A percentile compares a stretch with the other conserved stretches of the same genome.
Evolutionary conservation across 805 yeast species (phyloP).

Genomic region (Yamadazyma tumulicola): DNA sequence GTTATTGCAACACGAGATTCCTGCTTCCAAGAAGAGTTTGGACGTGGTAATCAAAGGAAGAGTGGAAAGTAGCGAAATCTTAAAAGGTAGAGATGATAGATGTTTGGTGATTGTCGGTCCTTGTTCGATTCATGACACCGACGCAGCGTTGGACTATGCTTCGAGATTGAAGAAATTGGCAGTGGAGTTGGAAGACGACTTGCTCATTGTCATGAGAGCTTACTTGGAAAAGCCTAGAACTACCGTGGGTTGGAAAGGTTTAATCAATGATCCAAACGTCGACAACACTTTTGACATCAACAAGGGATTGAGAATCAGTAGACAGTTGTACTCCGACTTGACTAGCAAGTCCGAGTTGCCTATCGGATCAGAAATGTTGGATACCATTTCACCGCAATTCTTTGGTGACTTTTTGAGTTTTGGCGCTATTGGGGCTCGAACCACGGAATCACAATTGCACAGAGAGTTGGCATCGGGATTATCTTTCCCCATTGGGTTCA

Average conservation of each 20-base stretch:
- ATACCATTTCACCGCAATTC: slow-evolving; percentile 95
- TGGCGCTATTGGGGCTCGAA: slow-evolving; percentile 99
- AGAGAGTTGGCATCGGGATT: slow-evolving; percentile 96
- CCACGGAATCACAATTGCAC: slow-evolving; percentile 97
- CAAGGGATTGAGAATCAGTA: slow-evolving; percentile 85
- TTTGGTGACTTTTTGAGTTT: slow-evolving; percentile 84
- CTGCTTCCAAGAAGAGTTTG: slow-evolving; percentile 57
- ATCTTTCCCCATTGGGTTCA: slow-evolving; percentile 98
- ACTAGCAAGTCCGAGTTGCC: slow-evolving; percentile 68
- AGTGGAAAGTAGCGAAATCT: slow-evolving; percentile 65
- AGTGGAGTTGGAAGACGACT: slow-evolving; percentile 69
- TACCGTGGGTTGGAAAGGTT: slow-evolving; percentile 98
- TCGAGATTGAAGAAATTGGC: slow-evolving; percentile 60
- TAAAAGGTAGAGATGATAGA: slow-evolving; percentile 83
- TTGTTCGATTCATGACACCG: slow-evolving; percentile 92
- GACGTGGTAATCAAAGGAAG: slow-evolving; percentile 72
- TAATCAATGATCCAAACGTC: slow-evolving; percentile 94
- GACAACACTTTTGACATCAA: slow-evolving; percentile 91
- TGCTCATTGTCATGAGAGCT: slow-evolving; percentile 92
- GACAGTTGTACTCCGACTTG: slow-evolving; percentile 79
- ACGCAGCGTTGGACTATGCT: slow-evolving; percentile 87
- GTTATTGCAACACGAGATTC: slow-evolving; percentile 80
- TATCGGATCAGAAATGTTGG: slow-evolving; percentile 96
- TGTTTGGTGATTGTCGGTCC: slow-evolving; percentile 91
- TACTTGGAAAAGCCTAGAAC: slow-evolving; percentile 98